Evolutionary conservation across 495 filamentous ascomycete species (phyloP), one percentile per base, ranked within the genome.

Genomic region (Aspergillus leporis): DNA sequence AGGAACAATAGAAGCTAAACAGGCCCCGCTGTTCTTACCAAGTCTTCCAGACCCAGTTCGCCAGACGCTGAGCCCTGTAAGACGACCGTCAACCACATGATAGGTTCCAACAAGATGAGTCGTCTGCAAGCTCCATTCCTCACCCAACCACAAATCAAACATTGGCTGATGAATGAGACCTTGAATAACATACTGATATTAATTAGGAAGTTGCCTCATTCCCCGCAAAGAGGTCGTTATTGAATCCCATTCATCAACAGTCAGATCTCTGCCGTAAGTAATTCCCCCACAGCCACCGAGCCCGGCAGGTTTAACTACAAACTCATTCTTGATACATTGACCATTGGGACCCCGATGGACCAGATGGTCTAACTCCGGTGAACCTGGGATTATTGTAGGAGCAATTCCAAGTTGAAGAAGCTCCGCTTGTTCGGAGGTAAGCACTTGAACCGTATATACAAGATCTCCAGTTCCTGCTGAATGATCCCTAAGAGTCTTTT

Each of bases 401-500:
- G 21, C 56, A 18, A 73, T 60, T 12, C 58, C 54, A 16, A 41
- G 46, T 0, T 53, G 40, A 6, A 77, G 67, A 4, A 56, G 7
- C 8, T 28, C 19, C 0, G 67, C 73, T 47, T 78, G 70, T n/a
- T 41, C 36, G 13, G 45, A 4, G 2, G 66, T 67, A n/a, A 78
- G 51, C 4, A 68, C 63, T 3, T 46, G n/a, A 3, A 47, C 30
- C 14, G 32, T 21, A 32, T 45, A 6, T 0, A 76, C 66, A 0
- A 77, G 59, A 16, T 47, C 18, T 58, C 43, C 0, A 77, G 50
- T 46, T 78, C 75, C 34, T 72, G 65, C 6, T 32, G 55, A 0
- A 78, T 43, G 19, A 78, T 66, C 3, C 73, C 71, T 2, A 78
- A 62, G 51, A 78, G 71, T 0, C 75, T 64, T 36, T 78, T 78